Percentiles rank a stretch among this genome's conserved stretches.
phyloP scores from a whole-genome alignment of 2,329 filamentous ascomycete genomes.

The Paraphaeosphaeria minitans region DNA sequence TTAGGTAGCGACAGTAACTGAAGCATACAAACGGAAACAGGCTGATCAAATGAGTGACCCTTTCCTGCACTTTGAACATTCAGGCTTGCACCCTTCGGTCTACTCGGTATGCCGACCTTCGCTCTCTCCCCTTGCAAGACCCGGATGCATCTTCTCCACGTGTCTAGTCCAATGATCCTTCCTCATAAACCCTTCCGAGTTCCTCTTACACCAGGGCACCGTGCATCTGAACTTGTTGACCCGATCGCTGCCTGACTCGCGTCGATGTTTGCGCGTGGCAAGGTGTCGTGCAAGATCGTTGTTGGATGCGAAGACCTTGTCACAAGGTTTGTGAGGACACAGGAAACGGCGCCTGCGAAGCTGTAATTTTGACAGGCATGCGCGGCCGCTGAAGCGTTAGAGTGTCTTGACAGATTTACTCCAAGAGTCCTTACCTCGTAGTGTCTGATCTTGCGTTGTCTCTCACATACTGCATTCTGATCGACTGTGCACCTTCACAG shows the following conservation, averaged over 20 bases:
- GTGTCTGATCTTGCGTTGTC: too few species aligned
- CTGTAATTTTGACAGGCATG: background rate
- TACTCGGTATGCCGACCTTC: background rate
- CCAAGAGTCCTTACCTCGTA: too few species aligned
- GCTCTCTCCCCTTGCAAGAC: background rate
- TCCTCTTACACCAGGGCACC: background rate
- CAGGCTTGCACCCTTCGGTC: background rate
- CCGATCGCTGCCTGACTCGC: background rate
- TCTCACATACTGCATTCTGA: too few species aligned
- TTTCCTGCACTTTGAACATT: background rate
- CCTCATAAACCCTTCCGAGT: background rate
- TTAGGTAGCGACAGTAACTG: background rate
- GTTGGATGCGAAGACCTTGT: background rate
- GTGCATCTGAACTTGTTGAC: slow-evolving; percentile 1
- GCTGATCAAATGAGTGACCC: background rate
- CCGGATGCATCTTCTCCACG: slow-evolving; percentile 1
- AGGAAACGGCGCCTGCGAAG: background rate
- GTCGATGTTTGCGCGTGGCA: background rate
- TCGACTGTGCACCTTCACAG: too few species aligned
- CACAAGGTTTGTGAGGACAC: background rate
- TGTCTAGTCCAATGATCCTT: slow-evolving; percentile 2
- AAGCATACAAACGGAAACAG: background rate
- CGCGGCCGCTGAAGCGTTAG: too few species aligned
- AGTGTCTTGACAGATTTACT: too few species aligned
- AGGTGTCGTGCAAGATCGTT: slow-evolving; percentile 7